A percentile compares a stretch with the other conserved stretches of the same genome.
Evolutionary conservation across 176 grass and related monocot species (phyloP).

Genomic region (Musa schizocarpa): DNA sequence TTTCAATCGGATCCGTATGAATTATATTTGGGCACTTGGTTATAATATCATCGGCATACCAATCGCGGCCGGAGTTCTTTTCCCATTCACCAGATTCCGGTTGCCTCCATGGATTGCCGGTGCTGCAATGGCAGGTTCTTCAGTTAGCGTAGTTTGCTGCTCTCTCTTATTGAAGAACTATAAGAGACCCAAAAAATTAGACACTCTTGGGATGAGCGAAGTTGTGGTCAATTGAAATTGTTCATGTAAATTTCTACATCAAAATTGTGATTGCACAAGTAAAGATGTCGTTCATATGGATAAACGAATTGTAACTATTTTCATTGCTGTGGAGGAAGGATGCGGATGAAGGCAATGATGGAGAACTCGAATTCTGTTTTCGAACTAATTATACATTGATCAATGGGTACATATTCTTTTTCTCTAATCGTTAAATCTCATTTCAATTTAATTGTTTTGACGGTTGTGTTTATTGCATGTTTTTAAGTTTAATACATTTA

Average conservation of each 20-base stretch:
- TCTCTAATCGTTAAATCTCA: too few species aligned
- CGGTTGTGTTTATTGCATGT: too few species aligned
- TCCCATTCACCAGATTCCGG: constrained; percentile 60
- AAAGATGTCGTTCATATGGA: not conserved
- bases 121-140: constrained; percentile 88
- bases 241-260: not conserved
- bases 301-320: too few species aligned
- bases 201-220: constrained; percentile 17
- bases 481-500: too few species aligned
- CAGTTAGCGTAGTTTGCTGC: constrained; percentile 82
- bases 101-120: constrained; percentile 88
- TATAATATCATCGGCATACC: constrained; percentile 88
- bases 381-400: too few species aligned
- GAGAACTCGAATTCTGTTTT: too few species aligned
- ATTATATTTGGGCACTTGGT: constrained; percentile 89
- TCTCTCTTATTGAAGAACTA: constrained; percentile 82
- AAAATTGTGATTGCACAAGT: not conserved
- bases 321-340: too few species aligned
- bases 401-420: too few species aligned
- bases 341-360: too few species aligned
- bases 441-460: too few species aligned
- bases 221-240: not conserved
- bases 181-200: constrained; percentile 50
- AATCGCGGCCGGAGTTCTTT: constrained; percentile 62
- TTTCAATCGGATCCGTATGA: constrained; percentile 82